phyloP scores from a whole-genome alignment of 2,329 filamentous ascomycete genomes.

The Monilinia laxa region DNA sequence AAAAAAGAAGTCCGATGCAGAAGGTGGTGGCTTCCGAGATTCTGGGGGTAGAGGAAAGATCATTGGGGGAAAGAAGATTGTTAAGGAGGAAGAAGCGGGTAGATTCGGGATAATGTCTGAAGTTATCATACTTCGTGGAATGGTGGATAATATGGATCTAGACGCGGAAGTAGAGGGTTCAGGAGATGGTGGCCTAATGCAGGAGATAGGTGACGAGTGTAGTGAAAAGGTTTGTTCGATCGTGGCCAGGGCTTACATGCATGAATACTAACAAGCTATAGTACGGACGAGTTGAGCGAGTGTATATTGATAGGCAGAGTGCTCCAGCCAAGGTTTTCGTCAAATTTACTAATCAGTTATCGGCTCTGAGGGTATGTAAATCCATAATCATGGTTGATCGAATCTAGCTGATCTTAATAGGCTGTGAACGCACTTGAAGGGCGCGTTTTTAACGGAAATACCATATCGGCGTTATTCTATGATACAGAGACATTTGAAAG shows the following conservation, averaged over 20 bases:
- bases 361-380: slow-evolving; percentile 72
- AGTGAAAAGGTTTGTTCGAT: slow-evolving; percentile 63
- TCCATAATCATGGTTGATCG: slow-evolving; percentile 5
- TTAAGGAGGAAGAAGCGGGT: slow-evolving; percentile 45
- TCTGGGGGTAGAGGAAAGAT: slow-evolving; percentile 72
- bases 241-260: slow-evolving; percentile 19
- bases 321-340: slow-evolving; percentile 74
- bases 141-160: slow-evolving; percentile 83
- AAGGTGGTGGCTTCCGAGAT: slow-evolving; percentile 74
- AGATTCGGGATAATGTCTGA: slow-evolving; percentile 74
- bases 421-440: slow-evolving; percentile 89
- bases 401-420: slow-evolving; percentile 46
- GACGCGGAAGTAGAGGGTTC: slow-evolving; percentile 69
- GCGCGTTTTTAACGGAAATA: slow-evolving; percentile 83
- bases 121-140: slow-evolving; percentile 78
- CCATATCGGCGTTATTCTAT: slow-evolving; percentile 79
- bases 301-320: slow-evolving; percentile 67
- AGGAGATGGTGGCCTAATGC: slow-evolving; percentile 66
- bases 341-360: slow-evolving; percentile 84
- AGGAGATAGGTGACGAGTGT: slow-evolving; percentile 95
- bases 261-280: slow-evolving; percentile 39
- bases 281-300: slow-evolving; percentile 80
- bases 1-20: slow-evolving; percentile 74
- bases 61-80: slow-evolving; percentile 64
- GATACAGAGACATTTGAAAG: slow-evolving; percentile 78